phyloP scores from a whole-genome alignment of 495 filamentous ascomycete genomes.

The Neurospora sp. region DNA sequence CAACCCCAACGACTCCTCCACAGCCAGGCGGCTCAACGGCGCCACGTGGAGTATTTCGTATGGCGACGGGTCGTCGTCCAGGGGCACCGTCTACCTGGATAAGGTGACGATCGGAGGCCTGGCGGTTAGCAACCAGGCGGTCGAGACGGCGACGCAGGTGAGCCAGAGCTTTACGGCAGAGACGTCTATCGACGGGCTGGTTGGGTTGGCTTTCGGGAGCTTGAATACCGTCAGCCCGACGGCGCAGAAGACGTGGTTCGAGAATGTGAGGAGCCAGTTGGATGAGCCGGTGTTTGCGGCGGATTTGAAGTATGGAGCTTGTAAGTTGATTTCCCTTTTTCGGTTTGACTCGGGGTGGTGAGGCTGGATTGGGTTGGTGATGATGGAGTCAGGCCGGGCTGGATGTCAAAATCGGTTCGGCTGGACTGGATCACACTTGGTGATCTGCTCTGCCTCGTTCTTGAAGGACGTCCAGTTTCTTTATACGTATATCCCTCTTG shows the following conservation, averaged over 20 bases:
- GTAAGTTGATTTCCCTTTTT: conserved; percentile 11
- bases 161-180: conserved; percentile 54
- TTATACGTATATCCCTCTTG: not conserved
- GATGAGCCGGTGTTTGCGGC: conserved; percentile 56
- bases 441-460: not conserved
- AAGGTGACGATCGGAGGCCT: conserved; percentile 58
- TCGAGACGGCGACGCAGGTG: conserved; percentile 57
- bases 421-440: not conserved
- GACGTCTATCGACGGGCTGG: conserved; percentile 56
- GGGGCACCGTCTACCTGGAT: conserved; percentile 61
- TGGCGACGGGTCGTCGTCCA: conserved; percentile 57
- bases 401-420: not conserved
- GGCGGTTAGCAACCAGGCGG: conserved; percentile 51
- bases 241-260: conserved; percentile 59
- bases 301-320: conserved; percentile 49
- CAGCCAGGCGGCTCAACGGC: conserved; percentile 38
- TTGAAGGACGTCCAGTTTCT: not conserved
- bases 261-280: conserved; percentile 51
- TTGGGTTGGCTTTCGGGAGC: conserved; percentile 61
- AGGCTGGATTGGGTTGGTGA: not conserved
- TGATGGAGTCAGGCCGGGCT: not conserved
- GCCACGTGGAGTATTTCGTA: conserved; percentile 59
- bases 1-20: conserved; percentile 35
- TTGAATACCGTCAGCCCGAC: conserved; percentile 61
- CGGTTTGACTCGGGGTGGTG: not conserved